Evolutionary conservation across 148 eudicot species (phyloP).

Genomic region (Persicaria maculosa): DNA sequence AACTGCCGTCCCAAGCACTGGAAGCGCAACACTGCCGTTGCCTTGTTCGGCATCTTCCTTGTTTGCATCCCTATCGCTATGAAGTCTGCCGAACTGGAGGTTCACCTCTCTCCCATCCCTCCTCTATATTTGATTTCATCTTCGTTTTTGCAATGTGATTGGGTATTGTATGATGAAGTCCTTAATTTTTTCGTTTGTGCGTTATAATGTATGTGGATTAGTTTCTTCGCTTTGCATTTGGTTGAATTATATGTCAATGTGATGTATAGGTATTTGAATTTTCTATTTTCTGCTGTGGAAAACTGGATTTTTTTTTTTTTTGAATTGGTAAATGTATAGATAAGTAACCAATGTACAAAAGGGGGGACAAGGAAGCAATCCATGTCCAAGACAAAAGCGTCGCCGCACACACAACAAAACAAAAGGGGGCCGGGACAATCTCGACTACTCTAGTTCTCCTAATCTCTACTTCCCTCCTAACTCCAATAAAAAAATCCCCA

Average conservation of each 20-base stretch:
- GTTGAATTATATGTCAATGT: not conserved
- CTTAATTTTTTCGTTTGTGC: not conserved
- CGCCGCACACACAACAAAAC: no score
- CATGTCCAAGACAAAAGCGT: no score
- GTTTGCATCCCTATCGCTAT: conserved; percentile 84
- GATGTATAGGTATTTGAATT: not conserved
- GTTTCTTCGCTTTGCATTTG: not conserved
- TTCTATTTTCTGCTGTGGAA: not conserved
- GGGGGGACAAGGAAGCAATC: no score
- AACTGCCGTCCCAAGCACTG: conserved; percentile 80
- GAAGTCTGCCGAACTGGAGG: conserved; percentile 91
- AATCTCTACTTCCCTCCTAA: no score
- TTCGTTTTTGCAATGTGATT: not conserved
- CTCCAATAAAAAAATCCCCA: no score
- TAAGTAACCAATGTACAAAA: no score
- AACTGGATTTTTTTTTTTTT: not conserved
- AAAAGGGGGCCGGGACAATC: no score
- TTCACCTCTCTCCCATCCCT: conserved; percentile 11
- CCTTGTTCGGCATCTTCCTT: conserved; percentile 68
- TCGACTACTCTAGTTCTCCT: no score
- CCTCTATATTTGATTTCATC: not conserved
- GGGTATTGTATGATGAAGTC: not conserved
- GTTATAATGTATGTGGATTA: not conserved
- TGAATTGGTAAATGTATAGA: no score
- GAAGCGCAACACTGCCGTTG: conserved; percentile 91